Evolutionary conservation across 495 filamentous ascomycete species (phyloP), one percentile per base, ranked within the genome.

Genomic region (Clohesyomyces aquaticus): DNA sequence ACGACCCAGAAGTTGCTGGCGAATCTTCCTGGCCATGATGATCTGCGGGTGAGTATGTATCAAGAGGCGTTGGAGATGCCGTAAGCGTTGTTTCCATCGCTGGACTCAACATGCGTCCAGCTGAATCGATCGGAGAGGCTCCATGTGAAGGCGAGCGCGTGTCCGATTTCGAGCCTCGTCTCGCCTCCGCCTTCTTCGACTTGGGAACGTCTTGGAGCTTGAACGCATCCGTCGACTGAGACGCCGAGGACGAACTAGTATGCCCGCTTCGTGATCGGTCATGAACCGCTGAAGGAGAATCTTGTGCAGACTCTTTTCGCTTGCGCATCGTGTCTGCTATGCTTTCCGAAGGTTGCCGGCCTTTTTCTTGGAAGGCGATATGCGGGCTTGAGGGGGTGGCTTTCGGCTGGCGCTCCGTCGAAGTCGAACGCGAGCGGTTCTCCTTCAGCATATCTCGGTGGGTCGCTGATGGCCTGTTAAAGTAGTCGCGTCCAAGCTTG

Each of bases 291-390:
- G 76, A 70, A 3, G 80, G 75, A 21, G 82, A 77, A n/a, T 73
- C 67, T 12, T 66, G 59, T 6, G 62, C 60, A 47, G 74, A 73
- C 27, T 78, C 76, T 61, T 80, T 78, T 46, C 80, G 74, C 72
- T 76, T 80, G 4, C 75, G 74, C 43, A 73, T 60, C 1, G 76
- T 66, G 27, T 80, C 80, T 2, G 71, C 61, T 2, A 72, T 14
- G 16, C 73, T 71, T 1, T 79, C 76, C 3, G 74, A 76, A 6
- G 74, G 68, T 68, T 90, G 85, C 48, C 90, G 83, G 0, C 86
- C 86, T 71, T 92, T 93, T 70, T 95, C 91, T 73, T 96, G 91
- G 73, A 90, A 95, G 38, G 91, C 90, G 71, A 96, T 96, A 75
- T 98, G 92, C 32, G 91, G 90, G 8, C 89, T 91, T 38, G 32